phyloP scores from a whole-genome alignment of 495 filamentous ascomycete genomes.

The Daldinia childiae region DNA sequence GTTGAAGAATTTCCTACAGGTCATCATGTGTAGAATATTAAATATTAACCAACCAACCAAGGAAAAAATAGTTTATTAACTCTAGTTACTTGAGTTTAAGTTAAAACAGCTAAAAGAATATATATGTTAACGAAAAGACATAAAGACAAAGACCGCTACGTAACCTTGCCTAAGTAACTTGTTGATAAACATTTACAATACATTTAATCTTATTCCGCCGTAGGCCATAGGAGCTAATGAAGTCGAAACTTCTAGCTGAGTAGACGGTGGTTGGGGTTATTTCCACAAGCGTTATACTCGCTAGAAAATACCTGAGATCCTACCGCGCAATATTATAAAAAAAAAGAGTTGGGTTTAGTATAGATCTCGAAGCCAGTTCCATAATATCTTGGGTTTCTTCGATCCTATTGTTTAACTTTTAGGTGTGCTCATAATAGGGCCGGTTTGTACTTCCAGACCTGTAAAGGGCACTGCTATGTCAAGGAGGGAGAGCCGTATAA shows the following conservation, averaged over 20 bases:
- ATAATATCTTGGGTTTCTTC: not conserved
- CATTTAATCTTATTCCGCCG: not conserved
- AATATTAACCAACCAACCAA: too few species aligned
- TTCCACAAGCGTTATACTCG: not conserved
- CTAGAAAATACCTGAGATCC: not conserved
- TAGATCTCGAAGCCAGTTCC: not conserved
- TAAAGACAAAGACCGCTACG: too few species aligned
- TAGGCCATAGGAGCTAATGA: not conserved
- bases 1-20: too few species aligned
- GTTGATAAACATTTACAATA: too few species aligned
- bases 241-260: not conserved
- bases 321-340: not conserved
- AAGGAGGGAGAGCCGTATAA: not conserved
- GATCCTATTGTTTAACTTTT: not conserved
- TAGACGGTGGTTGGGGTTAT: not conserved
- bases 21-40: too few species aligned
- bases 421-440: not conserved
- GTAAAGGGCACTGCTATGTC: not conserved
- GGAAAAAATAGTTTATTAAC: too few species aligned
- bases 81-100: too few species aligned
- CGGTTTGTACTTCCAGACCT: not conserved
- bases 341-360: not conserved
- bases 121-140: too few species aligned
- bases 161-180: too few species aligned
- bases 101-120: too few species aligned